A percentile compares a stretch with the other conserved stretches of the same genome.
These are phyloP conservation scores for Myrica gale DNA, from an alignment of 306 rosid genomes.

Conservation along the genomic window DNA sequence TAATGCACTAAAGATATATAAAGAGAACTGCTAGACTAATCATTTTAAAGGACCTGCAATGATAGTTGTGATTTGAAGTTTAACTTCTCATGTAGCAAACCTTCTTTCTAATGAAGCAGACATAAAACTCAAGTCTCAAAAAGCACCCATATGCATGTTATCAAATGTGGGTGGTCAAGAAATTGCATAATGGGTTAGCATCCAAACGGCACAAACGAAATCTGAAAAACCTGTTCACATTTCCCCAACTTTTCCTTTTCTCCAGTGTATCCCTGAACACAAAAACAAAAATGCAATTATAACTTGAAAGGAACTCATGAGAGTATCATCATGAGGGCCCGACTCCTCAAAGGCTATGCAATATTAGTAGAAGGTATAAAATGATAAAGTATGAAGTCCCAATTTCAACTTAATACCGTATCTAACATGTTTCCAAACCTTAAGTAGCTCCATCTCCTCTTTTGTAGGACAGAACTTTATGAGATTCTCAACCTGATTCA, in stretches of 20 bases:
- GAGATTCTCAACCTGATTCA: slow-evolving; percentile 85
- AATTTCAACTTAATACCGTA: slow-evolving; percentile 24
- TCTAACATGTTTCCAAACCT: slow-evolving; percentile 46
- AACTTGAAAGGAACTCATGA: slow-evolving; percentile 25
- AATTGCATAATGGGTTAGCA: slow-evolving; percentile 1
- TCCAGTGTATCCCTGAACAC: slow-evolving; percentile 68
- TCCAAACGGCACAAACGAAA: slow-evolving; percentile 6
- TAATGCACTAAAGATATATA: background rate
- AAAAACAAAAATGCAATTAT: slow-evolving; percentile 28
- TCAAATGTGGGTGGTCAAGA: background rate
- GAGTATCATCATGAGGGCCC: slow-evolving; percentile 11
- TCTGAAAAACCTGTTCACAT: slow-evolving; percentile 81
- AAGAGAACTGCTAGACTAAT: background rate
- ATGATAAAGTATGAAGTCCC: background rate
- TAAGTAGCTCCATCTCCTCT: slow-evolving; percentile 89
- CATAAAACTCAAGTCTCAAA: background rate
- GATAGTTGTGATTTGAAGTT: background rate
- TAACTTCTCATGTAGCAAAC: background rate
- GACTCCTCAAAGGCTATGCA: background rate
- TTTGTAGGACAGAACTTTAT: slow-evolving; percentile 87
- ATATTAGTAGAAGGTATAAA: background rate
- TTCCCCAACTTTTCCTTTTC: slow-evolving; percentile 86
- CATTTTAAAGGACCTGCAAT: background rate
- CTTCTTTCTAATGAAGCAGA: background rate
- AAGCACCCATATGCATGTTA: background rate